Base-by-base conservation (phyloP, 352 stramenopile genomes). In the Phytophthora pisi region DNA sequence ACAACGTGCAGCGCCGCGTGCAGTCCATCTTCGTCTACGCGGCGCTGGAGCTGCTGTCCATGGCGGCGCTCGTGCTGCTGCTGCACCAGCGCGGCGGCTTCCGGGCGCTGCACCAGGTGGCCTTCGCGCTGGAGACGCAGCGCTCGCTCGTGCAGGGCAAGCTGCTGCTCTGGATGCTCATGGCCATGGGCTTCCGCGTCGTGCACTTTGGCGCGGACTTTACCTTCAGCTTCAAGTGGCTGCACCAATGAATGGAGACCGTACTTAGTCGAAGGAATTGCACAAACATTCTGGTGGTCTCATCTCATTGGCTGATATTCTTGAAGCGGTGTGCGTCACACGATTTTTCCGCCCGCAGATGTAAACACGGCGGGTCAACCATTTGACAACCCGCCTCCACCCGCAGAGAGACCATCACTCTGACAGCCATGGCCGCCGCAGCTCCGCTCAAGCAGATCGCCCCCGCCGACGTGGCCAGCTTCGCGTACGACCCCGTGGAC, bases 401-500 rank as follows among this genome's bases (percentile, higher is more conserved):
- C 23, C 20, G n/a, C 46, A 4, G 31, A 58, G 42, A 66, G 11
- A 54, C 53, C 30, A 49, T 59, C 59, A 68, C 50, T 72, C 34
- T 4, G 23, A 8, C 16, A 55, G 51, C 56, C 16, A 89, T 86
- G 38, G 10, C 18, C 70, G 56, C 70, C 70, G 56, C 70, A 11
- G 57, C 70, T 3, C 77, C 71, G 11, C 75, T 93, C 50, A 91
- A 89, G 79, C 81, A 91, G 75, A 93, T 93, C 65, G 53, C 63
- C 1, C 88, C 88, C 5, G 61, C 67, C 11, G 64, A 95, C 47
- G 88, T 95, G 45, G 81, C 82, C 15, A 84, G 74, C 61, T 93
- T 95, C 69, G 81, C 88, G 52, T 93, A 93, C 74, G 86, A 93
- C 54, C 84, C 88, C 23, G 88, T 95, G 23, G 88, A 95, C 57